Base-by-base conservation (phyloP, 192 early-diverging fungal species). In the Entomortierella beljakovae region DNA sequence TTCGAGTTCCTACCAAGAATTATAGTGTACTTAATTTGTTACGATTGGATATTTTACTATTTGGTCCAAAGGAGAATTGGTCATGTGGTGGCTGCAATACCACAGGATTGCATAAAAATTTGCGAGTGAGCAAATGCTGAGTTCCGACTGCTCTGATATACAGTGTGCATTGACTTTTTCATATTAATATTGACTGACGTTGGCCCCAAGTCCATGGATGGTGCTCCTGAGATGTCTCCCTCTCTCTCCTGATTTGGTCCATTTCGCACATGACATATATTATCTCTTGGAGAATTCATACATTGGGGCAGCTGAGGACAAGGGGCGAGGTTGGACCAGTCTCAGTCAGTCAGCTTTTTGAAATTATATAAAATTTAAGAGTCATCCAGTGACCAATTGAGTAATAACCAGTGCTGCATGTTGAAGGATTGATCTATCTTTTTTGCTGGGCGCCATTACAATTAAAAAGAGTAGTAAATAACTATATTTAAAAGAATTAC, bases 1-100 rank as follows among this genome's bases (percentile, higher is more conserved):
- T 89, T 56, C 88, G 88, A 62, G 87, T 86, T 50, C 90, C 90
- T 88, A 46, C 43, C 43, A 16, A 46, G 43, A 43, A 59, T 37
- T 23, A 35, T 35, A 57, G 7, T 46, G 7, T 46, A n/a, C n/a
- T n/a, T n/a, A n/a, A n/a, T n/a, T 4, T 46, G 43, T 4, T 46
- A 10, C 11, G 20, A 46, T 20, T 46, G 11, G 11, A 2, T 15
- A 13, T 46, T 46, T 46, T 46, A 11, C 15, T 15, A 20, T 16
- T 20, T 46, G 43, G 43, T 15, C 13, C 37, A 38, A 38, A 16
- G 43, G 20, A 16, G 43, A 46, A 46, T 11, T 46, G 15, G 43
- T 46, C 43, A 46, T 46, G 43, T 46, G 43, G 43, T n/a, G n/a
- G 37, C 37, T 9, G 37, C 13, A 40, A 13, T 40, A 40, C 13